Conservation (phyloP, 2,329 filamentous ascomycete species). For the Trichoderma sp. region DNA sequence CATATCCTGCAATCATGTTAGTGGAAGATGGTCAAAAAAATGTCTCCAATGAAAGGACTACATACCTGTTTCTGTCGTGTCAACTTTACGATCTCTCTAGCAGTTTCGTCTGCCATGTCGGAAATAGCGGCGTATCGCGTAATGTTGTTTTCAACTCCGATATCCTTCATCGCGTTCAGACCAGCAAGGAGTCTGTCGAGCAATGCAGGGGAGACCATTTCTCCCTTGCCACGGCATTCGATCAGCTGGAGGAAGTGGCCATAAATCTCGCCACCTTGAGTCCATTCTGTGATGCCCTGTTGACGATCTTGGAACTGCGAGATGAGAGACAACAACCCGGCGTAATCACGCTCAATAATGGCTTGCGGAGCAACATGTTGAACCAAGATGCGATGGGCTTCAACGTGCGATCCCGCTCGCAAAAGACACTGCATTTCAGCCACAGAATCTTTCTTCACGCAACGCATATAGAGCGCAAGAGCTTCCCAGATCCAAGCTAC, state of each 20-base stretch:
- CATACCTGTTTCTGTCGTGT: conserved; percentile 58
- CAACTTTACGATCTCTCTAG: conserved; percentile 59
- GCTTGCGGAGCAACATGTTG: conserved; percentile 77
- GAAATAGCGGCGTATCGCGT: conserved; percentile 66
- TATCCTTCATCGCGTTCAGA: conserved; percentile 54
- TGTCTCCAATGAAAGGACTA: conserved; percentile 16
- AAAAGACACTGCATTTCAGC: conserved; percentile 78
- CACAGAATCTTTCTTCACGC: conserved; percentile 64
- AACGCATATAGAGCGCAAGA: conserved; percentile 78
- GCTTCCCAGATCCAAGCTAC: conserved; percentile 81
- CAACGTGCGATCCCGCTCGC: conserved; percentile 69
- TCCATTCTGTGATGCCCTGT: conserved; percentile 68
- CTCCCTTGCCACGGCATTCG: conserved; percentile 41
- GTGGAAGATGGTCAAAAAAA: background rate
- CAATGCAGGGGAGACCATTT: conserved; percentile 43
- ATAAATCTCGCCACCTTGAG: conserved; percentile 77
- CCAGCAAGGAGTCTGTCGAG: conserved; percentile 58
- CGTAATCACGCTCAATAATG: conserved; percentile 79
- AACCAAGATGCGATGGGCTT: conserved; percentile 82
- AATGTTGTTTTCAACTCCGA: conserved; percentile 47
- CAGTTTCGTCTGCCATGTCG: conserved; percentile 76
- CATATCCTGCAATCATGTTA: conserved; percentile 31
- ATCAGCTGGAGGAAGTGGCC: conserved; percentile 56
- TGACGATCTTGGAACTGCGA: conserved; percentile 66
- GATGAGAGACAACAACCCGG: conserved; percentile 66